Evolutionary conservation across 192 early-diverging fungal genomes (phyloP).

Genomic region (Backusella liffmaniae): DNA sequence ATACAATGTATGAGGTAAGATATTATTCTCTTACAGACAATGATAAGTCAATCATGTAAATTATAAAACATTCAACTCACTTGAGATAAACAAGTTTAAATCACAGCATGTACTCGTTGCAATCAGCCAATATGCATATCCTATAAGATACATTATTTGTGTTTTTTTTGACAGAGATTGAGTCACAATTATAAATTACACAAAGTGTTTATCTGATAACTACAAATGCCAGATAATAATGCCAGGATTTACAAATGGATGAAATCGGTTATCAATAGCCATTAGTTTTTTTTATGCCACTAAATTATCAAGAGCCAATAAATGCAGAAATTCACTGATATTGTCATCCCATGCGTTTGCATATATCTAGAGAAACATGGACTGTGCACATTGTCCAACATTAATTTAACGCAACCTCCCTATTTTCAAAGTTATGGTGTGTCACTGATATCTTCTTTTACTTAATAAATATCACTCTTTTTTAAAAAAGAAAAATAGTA

Average conservation of each 20-base stretch:
- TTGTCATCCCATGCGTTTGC: background rate
- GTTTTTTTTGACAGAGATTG: background rate
- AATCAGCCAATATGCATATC: too few relatives aligned
- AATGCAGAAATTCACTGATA: background rate
- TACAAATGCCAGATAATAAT: background rate
- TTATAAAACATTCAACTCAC: background rate
- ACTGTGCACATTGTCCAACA: conserved; percentile 1
- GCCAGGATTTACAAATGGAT: background rate
- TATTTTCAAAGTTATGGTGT: background rate
- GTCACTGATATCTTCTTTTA: background rate
- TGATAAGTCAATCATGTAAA: background rate
- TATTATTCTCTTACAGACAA: background rate
- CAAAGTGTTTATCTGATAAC: background rate
- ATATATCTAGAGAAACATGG: conserved; percentile 1
- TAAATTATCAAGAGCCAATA: too few relatives aligned
- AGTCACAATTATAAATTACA: background rate
- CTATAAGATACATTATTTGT: background rate
- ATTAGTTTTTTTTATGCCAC: background rate
- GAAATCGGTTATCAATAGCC: background rate
- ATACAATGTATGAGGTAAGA: background rate
- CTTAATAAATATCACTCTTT: background rate
- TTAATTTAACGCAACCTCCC: background rate
- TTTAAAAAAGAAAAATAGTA: background rate
- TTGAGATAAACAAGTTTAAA: background rate
- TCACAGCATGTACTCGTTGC: background rate